phyloP scores from a whole-genome alignment of 1,139 yeast species.

The Lodderomyces theae region DNA sequence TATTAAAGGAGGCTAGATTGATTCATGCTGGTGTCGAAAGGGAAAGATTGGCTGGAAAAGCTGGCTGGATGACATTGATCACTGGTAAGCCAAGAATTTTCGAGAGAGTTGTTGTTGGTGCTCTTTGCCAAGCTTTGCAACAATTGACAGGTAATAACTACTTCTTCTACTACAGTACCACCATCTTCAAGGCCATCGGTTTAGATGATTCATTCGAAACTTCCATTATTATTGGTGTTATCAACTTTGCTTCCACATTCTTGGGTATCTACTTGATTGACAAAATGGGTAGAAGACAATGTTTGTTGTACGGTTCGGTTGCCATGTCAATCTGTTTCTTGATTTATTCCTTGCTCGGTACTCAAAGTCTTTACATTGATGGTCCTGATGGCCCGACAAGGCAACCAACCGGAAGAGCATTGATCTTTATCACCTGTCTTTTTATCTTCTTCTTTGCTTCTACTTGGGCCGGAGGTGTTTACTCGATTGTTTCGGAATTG shows the following conservation, averaged over 20 bases:
- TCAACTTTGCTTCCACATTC: slow-evolving; percentile 74
- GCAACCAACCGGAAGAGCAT: slow-evolving; percentile 61
- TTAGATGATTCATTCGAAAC: slow-evolving; percentile 76
- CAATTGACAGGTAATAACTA: slow-evolving; percentile 80
- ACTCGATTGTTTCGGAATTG: slow-evolving; percentile 74
- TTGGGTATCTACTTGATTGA: slow-evolving; percentile 66
- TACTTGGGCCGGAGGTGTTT: slow-evolving; percentile 86
- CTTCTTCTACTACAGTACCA: slow-evolving; percentile 80
- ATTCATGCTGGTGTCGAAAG: slow-evolving; percentile 63
- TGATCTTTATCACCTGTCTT: slow-evolving; percentile 75
- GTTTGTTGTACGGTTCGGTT: slow-evolving; percentile 49
- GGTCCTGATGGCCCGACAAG: slow-evolving; percentile 38
- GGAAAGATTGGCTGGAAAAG: slow-evolving; percentile 61
- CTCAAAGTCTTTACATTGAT: slow-evolving; percentile 57
- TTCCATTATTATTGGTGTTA: slow-evolving; percentile 72
- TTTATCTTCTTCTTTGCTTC: slow-evolving; percentile 82
- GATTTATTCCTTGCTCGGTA: slow-evolving; percentile 59
- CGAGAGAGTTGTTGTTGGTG: slow-evolving; percentile 63
- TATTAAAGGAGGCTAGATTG: slow-evolving; percentile 55
- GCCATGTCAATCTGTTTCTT: slow-evolving; percentile 57
- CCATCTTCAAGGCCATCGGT: slow-evolving; percentile 75
- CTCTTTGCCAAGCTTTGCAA: slow-evolving; percentile 64
- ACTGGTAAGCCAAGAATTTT: slow-evolving; percentile 66
- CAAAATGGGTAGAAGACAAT: slow-evolving; percentile 65
- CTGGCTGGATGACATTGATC: slow-evolving; percentile 63